Conservation (phyloP, 2,329 filamentous ascomycete genomes). For the Fusarium guadeloupense region DNA sequence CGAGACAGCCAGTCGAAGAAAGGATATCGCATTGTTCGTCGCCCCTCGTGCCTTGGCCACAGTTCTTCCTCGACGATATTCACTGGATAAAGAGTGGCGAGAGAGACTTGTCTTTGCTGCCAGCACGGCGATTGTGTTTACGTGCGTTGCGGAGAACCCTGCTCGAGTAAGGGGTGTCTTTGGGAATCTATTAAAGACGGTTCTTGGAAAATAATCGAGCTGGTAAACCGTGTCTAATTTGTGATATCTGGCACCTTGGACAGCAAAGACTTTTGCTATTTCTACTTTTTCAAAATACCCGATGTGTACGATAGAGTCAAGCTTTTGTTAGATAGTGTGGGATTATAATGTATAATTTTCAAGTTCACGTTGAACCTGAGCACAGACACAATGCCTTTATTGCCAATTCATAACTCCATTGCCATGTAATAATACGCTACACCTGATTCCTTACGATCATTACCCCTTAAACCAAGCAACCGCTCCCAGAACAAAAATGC, state of each 20-base stretch:
- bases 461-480: conserved; percentile 55
- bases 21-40: conserved; percentile 83
- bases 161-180: conserved; percentile 73
- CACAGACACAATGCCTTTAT: not conserved
- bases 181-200: conserved; percentile 65
- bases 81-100: conserved; percentile 68
- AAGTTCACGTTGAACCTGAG: not conserved
- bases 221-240: not conserved
- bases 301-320: not conserved
- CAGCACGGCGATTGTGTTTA: conserved; percentile 76
- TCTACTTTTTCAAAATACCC: not conserved
- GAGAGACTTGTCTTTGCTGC: conserved; percentile 73
- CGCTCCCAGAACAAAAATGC: conserved; percentile 77
- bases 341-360: conserved; percentile 24
- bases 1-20: conserved; percentile 71
- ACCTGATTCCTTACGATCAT: not conserved
- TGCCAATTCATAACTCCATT: conserved; percentile 6
- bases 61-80: conserved; percentile 76
- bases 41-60: conserved; percentile 80
- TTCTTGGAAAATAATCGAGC: conserved; percentile 53
- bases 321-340: not conserved
- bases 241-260: not conserved
- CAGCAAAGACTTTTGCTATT: not conserved
- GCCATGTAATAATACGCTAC: conserved; percentile 1
- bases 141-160: conserved; percentile 70